Base-by-base conservation (phyloP, 2,329 filamentous ascomycete species). In the Aspergillus fumigatiaffinis region DNA sequence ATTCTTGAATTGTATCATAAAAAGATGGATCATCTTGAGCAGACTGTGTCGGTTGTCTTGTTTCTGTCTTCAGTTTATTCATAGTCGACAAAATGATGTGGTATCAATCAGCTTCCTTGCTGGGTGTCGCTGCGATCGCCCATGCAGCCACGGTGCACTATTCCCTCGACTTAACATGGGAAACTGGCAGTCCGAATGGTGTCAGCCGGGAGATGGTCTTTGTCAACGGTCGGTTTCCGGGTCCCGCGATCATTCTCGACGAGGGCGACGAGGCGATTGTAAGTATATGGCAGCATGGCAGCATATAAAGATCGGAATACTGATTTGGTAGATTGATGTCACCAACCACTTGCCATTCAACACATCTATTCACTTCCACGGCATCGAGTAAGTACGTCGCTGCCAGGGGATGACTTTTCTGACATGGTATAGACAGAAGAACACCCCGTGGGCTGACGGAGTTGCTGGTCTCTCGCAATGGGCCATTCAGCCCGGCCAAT, bases 391-490 rank as follows among this genome's bases (percentile, higher is more conserved):
- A 12, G 51, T 59, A 47, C 9, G 14, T 26, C 17, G 25, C 6
- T 21, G n/a, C 9, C 21, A 46, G 8, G 1, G 14, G 20, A 38
- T 25, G 2, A 28, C 2, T 23, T n/a, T 17, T 17, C 38, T 48
- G 3, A 21, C 4, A 3, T 10, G 10, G 1, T 6, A 25, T 28
- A 66, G 81, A 41, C 80, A 82, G 73, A 59, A 67, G 1, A 70
- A 71, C 20, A 85, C 82, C 0, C 81, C 82, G 0, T 85, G 82
- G 82, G 78, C 83, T 0, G 84, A 87, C 56, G 84, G 84, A 21
- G 80, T 84, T 0, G 80, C 82, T 1, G 84, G 84, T 1, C 68
- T 86, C 2, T 78, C 79, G 0, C 84, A 87, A 63, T 74, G 73
- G 6, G 73, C 79, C 6, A 84, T 87, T 52, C 67, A 73, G 8